Conservation (phyloP, 768 basidiomycete species). For the Coprinellus aureogranulatus region DNA sequence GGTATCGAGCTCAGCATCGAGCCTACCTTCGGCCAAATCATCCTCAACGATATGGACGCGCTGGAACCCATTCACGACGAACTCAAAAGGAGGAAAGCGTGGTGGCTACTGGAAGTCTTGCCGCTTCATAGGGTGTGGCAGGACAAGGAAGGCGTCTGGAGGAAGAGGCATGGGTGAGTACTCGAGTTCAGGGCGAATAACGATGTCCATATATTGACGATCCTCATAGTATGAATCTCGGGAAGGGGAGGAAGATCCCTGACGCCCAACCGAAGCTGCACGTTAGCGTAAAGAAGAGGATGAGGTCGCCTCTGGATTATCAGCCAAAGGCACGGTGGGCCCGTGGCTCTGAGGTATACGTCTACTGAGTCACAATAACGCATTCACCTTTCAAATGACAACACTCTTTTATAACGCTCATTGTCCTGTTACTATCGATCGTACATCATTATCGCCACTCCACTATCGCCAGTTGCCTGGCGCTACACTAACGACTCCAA, state of each 20-base stretch:
- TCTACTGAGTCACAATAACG: conserved; percentile 18
- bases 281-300: conserved; percentile 58
- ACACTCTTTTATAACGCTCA: too few relatives aligned
- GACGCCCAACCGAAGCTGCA: conserved; percentile 57
- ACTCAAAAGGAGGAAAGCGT: conserved; percentile 41
- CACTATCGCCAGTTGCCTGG: too few relatives aligned
- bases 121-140: conserved; percentile 55
- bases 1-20: conserved; percentile 28
- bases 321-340: conserved; percentile 55
- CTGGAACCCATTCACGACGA: conserved; percentile 52
- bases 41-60: conserved; percentile 33
- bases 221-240: conserved; percentile 47
- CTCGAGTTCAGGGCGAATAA: background rate
- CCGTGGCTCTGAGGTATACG: conserved; percentile 47
- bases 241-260: conserved; percentile 54
- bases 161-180: conserved; percentile 50
- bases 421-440: too few relatives aligned
- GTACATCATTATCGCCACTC: too few relatives aligned
- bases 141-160: conserved; percentile 52
- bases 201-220: background rate
- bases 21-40: conserved; percentile 15
- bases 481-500: too few relatives aligned
- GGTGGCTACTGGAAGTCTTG: conserved; percentile 74
- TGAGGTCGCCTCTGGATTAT: conserved; percentile 51
- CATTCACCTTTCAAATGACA: too few relatives aligned